These are phyloP conservation scores for Babesia divergens DNA, from an alignment of 169 alveolate genomes.

Conservation along the genomic window DNA sequence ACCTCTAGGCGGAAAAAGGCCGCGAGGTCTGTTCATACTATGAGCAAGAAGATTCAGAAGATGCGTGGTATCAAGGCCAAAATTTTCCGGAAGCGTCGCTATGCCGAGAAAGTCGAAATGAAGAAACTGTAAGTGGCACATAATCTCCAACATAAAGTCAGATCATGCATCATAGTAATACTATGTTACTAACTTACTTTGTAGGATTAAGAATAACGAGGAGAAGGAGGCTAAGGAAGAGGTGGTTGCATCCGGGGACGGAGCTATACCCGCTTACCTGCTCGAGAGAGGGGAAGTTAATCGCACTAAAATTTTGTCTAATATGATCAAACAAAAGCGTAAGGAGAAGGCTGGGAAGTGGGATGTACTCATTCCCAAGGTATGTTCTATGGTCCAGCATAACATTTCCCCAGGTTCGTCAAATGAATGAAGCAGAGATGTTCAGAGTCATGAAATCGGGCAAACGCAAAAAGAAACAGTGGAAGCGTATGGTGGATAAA, in stretches of 20 bases:
- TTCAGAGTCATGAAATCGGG: constrained; percentile 92
- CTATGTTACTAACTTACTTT: neutral
- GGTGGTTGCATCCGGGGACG: constrained; percentile 82
- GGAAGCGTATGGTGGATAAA: constrained; percentile 98
- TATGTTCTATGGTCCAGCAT: constrained; percentile 86
- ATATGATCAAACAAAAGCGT: constrained; percentile 97
- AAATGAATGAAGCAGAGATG: constrained; percentile 87
- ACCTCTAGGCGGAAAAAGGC: constrained; percentile 85
- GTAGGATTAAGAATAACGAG: constrained; percentile 68
- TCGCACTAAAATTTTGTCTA: constrained; percentile 91
- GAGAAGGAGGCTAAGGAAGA: constrained; percentile 65
- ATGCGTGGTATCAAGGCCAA: constrained; percentile 96
- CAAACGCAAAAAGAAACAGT: constrained; percentile 93
- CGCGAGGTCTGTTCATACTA: constrained; percentile 91
- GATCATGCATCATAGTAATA: neutral
- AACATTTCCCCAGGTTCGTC: constrained; percentile 76
- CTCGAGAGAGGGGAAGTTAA: constrained; percentile 96
- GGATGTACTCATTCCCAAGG: constrained; percentile 98
- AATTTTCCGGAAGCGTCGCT: constrained; percentile 92
- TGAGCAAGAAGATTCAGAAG: constrained; percentile 90
- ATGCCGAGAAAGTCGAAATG: constrained; percentile 97
- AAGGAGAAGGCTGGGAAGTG: constrained; percentile 99
- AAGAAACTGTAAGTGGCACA: constrained; percentile 89
- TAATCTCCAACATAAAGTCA: no score
- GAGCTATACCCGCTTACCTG: constrained; percentile 98